phyloP scores from a whole-genome alignment of 1,284 basidiomycete species.

The Rhizoctonia solani region DNA sequence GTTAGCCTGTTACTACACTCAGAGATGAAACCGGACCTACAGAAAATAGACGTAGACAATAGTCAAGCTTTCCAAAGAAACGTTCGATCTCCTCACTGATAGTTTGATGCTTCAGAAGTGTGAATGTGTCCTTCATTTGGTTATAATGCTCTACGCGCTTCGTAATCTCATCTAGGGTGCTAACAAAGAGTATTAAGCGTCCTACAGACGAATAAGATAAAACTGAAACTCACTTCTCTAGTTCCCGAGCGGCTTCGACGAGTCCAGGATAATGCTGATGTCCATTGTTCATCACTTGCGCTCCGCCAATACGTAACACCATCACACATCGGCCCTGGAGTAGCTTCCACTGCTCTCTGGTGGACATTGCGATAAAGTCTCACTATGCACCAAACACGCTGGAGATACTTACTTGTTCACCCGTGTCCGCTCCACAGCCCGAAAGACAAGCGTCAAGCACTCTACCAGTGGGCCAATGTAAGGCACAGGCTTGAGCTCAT shows the following conservation, averaged over 20 bases:
- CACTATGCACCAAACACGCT: background rate
- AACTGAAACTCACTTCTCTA: background rate
- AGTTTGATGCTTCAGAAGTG: background rate
- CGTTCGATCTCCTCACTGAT: conserved; percentile 20
- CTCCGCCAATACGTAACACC: conserved; percentile 11
- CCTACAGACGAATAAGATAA: too few relatives aligned
- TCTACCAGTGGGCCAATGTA: conserved; percentile 11
- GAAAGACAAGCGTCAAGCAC: too few relatives aligned
- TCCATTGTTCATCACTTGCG: conserved; percentile 1
- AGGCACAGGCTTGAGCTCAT: conserved; percentile 16
- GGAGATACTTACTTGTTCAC: too few relatives aligned
- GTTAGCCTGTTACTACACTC: background rate
- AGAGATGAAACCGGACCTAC: background rate
- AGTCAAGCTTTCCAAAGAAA: conserved; percentile 4
- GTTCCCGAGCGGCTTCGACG: background rate
- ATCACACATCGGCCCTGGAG: conserved; percentile 26
- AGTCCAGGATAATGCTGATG: background rate
- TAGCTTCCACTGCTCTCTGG: conserved; percentile 19
- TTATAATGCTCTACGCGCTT: conserved; percentile 6
- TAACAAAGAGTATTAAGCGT: background rate
- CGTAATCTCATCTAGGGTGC: background rate
- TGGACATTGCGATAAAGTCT: too few relatives aligned
- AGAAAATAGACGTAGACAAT: conserved; percentile 9
- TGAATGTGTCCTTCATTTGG: background rate
- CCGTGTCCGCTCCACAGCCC: too few relatives aligned